Evolutionary conservation across 305 asterid genomes (phyloP).

Genomic region (Fraxinus baroniana): DNA sequence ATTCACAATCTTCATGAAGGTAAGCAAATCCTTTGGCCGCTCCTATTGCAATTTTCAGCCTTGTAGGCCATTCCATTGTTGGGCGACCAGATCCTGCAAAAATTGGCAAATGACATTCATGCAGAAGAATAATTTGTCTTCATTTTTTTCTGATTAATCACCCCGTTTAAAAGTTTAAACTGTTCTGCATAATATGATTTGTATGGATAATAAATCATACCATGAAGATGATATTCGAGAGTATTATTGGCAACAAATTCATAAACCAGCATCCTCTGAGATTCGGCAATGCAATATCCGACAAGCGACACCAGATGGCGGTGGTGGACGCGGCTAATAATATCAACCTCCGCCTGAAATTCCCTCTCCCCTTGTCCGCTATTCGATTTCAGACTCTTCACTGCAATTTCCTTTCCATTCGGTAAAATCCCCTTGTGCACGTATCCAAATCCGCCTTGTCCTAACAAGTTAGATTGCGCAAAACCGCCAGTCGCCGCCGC

Average conservation of each 20-base stretch:
- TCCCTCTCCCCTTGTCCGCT: constrained; percentile 78
- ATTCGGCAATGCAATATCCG: constrained; percentile 55
- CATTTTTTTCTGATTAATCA: not conserved
- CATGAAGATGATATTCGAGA: constrained; percentile 64
- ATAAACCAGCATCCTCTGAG: constrained; percentile 59
- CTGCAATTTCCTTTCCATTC: constrained; percentile 64
- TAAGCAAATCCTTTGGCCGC: constrained; percentile 73
- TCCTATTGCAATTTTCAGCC: constrained; percentile 65
- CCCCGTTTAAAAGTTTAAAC: not conserved
- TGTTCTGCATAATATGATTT: too few species aligned
- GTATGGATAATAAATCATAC: constrained; percentile 23
- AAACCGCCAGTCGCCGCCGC: constrained; percentile 49
- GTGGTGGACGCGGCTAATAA: constrained; percentile 69
- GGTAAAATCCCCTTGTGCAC: constrained; percentile 71
- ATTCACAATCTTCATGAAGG: constrained; percentile 71
- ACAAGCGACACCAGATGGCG: constrained; percentile 67
- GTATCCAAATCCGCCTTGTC: constrained; percentile 74
- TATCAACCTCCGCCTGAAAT: constrained; percentile 75
- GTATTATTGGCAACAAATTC: constrained; percentile 56
- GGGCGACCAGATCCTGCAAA: constrained; percentile 41
- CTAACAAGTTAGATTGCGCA: constrained; percentile 44
- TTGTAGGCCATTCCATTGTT: constrained; percentile 48
- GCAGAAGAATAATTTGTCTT: not conserved
- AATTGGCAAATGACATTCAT: not conserved
- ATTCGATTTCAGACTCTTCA: constrained; percentile 57